These are phyloP conservation scores for Solanum tacnaense DNA, from an alignment of 257 asterid genomes.

Conservation along the genomic window DNA sequence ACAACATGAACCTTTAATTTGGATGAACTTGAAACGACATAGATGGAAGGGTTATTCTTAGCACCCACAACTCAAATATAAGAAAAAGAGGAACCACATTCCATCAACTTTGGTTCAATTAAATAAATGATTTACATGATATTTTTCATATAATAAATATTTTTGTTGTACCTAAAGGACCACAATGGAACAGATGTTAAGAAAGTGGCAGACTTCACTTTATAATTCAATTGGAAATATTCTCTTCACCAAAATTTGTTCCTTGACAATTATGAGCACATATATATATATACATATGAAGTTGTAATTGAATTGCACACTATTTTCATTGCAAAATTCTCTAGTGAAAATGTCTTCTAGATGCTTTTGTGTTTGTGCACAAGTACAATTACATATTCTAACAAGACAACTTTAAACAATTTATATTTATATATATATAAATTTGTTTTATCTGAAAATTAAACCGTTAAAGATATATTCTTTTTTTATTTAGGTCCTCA, in stretches of 20 bases:
- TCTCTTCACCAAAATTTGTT: not conserved
- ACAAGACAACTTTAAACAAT: not conserved
- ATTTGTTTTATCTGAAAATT: not conserved
- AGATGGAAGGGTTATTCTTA: not conserved
- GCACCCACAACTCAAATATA: not conserved
- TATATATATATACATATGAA: not conserved
- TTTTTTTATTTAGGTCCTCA: not conserved
- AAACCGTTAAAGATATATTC: not conserved
- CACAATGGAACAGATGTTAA: not conserved
- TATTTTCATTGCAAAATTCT: not conserved
- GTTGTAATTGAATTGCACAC: not conserved
- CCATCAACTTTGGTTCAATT: not conserved
- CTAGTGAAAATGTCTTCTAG: not conserved
- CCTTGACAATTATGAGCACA: not conserved
- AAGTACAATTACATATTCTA: not conserved
- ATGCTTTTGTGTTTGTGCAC: not conserved
- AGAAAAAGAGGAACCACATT: not conserved
- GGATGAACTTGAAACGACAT: not conserved
- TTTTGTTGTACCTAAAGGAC: not conserved
- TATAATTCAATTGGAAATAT: not conserved
- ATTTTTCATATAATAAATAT: not conserved
- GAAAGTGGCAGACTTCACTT: not conserved
- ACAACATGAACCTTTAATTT: not conserved
- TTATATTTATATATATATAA: not conserved
- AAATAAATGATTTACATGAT: not conserved